Evolutionary conservation across 768 basidiomycete genomes (phyloP).

Genomic region (Lactarius quietus): DNA sequence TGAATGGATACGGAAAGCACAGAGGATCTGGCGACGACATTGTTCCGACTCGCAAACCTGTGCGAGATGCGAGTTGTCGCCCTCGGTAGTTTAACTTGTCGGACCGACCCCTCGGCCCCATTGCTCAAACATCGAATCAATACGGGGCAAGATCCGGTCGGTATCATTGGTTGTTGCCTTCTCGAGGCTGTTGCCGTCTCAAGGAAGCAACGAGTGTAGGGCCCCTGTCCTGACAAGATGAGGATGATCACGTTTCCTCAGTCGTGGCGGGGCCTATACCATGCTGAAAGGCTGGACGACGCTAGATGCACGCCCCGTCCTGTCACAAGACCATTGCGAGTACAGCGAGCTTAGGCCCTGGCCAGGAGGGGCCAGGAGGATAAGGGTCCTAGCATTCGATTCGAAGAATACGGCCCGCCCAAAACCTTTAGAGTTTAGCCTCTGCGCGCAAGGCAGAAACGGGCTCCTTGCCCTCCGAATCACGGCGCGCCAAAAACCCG

Average conservation of each 20-base stretch:
- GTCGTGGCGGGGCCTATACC: conserved; percentile 2
- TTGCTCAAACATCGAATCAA: background rate
- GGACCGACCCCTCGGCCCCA: background rate
- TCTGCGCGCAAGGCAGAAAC: conserved; percentile 2
- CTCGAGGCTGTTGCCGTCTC: no score
- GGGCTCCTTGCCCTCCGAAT: background rate
- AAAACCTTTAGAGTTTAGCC: conserved; percentile 17
- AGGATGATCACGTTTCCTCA: background rate
- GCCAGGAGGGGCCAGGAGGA: background rate
- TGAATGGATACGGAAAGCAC: background rate
- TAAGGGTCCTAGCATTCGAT: background rate
- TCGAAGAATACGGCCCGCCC: background rate
- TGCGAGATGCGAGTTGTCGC: background rate
- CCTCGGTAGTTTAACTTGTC: background rate
- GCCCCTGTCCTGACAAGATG: background rate
- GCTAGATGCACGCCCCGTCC: background rate
- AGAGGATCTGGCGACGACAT: background rate
- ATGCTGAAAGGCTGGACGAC: background rate
- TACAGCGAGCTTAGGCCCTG: background rate
- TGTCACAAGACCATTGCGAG: conserved; percentile 1
- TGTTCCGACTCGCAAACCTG: background rate
- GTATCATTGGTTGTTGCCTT: background rate
- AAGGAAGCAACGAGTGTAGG: background rate
- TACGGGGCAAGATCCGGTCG: background rate
- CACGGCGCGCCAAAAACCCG: background rate